These are phyloP conservation scores for Chaetomiaceae sp. DNA, from an alignment of 2,329 filamentous ascomycete genomes.

Conservation along the genomic window DNA sequence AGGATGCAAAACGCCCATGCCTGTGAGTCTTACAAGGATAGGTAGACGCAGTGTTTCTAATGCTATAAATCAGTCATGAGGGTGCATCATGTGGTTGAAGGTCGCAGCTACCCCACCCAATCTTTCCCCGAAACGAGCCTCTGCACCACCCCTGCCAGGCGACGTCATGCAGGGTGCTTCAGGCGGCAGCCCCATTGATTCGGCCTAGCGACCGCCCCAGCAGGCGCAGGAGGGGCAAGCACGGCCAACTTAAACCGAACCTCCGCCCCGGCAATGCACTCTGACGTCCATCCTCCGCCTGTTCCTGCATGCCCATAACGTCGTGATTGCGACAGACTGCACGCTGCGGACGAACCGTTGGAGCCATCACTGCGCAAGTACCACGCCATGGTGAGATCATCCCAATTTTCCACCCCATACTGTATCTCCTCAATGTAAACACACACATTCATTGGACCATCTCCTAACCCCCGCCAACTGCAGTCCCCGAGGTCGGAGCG, in stretches of 20 bases:
- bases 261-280: not conserved
- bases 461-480: not conserved
- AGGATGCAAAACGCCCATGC: not conserved
- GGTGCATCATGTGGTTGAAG: conserved; percentile 5
- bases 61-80: not conserved
- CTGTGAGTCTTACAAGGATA: no score
- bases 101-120: no score
- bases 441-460: not conserved
- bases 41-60: not conserved
- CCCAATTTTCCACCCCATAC: no score
- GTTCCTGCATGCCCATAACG: not conserved
- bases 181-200: not conserved
- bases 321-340: not conserved
- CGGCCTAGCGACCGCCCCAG: not conserved
- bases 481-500: conserved; percentile 34
- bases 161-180: conserved; percentile 7
- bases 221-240: not conserved
- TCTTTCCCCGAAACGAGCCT: no score
- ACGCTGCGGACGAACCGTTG: no score
- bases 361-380: not conserved
- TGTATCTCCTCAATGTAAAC: not conserved
- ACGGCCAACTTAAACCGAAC: conserved; percentile 17
- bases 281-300: no score
- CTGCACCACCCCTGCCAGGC: not conserved
- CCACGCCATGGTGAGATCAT: conserved; percentile 13